phyloP scores from a whole-genome alignment of 2,329 filamentous ascomycete species.

The Penicillium glabrum region DNA sequence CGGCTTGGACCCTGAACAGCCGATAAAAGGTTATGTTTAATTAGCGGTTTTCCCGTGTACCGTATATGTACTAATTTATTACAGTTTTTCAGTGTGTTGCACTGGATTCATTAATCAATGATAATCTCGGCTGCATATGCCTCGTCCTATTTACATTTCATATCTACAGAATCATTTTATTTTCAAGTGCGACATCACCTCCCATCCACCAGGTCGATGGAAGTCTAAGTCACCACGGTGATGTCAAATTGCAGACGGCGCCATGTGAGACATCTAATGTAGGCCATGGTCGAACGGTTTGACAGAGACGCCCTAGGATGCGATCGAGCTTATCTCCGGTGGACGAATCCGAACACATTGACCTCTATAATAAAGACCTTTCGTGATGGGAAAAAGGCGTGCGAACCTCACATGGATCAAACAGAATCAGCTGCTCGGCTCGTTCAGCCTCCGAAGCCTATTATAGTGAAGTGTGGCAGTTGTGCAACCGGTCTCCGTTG shows the following conservation, averaged over 20 bases:
- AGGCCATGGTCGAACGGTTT: slow-evolving; percentile 12
- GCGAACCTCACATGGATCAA: neutral
- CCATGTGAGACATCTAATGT: slow-evolving; percentile 32
- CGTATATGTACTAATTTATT: neutral
- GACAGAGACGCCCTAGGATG: neutral
- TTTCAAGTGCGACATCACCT: slow-evolving; percentile 12
- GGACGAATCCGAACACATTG: neutral
- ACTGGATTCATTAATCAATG: neutral
- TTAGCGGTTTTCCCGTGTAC: neutral
- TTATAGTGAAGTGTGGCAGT: slow-evolving; percentile 6
- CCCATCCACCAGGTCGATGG: slow-evolving; percentile 20
- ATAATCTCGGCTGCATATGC: neutral
- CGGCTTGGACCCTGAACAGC: slow-evolving; percentile 7
- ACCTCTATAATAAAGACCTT: neutral
- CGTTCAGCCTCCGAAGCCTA: slow-evolving; percentile 25
- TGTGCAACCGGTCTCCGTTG: slow-evolving; percentile 28
- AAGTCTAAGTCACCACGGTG: slow-evolving; percentile 4
- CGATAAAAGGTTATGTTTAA: slow-evolving; percentile 1
- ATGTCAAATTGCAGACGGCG: slow-evolving; percentile 11
- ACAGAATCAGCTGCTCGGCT: slow-evolving; percentile 22
- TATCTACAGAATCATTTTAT: neutral
- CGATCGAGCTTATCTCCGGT: neutral
- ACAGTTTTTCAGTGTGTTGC: neutral
- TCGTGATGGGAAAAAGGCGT: neutral
- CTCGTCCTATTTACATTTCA: neutral